These are phyloP conservation scores for Xylaria hypoxylon DNA, from an alignment of 2,329 filamentous ascomycete genomes.

Conservation along the genomic window DNA sequence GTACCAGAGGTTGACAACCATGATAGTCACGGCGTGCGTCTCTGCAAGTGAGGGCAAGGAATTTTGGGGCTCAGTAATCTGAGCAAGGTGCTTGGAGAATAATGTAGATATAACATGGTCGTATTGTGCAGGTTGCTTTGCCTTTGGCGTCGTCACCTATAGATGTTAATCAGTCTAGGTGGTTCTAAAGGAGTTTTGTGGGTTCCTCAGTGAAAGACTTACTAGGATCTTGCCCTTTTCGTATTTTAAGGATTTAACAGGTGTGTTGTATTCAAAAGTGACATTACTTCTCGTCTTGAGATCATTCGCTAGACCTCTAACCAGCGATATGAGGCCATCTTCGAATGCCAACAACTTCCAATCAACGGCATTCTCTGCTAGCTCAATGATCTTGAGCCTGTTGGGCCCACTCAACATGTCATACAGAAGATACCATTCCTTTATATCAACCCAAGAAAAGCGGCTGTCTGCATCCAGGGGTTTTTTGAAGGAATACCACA, in stretches of 20 bases:
- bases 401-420: constrained; percentile 46
- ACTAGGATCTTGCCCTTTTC: constrained; percentile 58
- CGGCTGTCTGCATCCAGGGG: constrained; percentile 18
- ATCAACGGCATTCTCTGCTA: constrained; percentile 48
- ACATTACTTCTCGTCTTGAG: constrained; percentile 69
- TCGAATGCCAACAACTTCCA: constrained; percentile 61
- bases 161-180: constrained; percentile 11
- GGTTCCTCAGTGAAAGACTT: constrained; percentile 39
- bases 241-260: constrained; percentile 61
- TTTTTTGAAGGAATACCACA: constrained; percentile 56
- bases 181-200: background rate
- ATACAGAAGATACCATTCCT: constrained; percentile 40
- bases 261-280: constrained; percentile 62
- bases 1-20: constrained; percentile 93
- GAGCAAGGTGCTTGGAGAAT: constrained; percentile 59
- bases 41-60: constrained; percentile 62
- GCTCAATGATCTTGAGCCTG: constrained; percentile 34
- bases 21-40: constrained; percentile 80
- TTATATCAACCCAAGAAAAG: constrained; percentile 32
- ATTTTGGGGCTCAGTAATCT: constrained; percentile 50
- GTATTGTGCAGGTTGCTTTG: constrained; percentile 51
- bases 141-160: constrained; percentile 50
- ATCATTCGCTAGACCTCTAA: constrained; percentile 63
- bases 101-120: constrained; percentile 76
- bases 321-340: constrained; percentile 72